Evolutionary conservation across 768 basidiomycete species (phyloP), one percentile per base, ranked within the genome.

Genomic region (Daedalea quercina): DNA sequence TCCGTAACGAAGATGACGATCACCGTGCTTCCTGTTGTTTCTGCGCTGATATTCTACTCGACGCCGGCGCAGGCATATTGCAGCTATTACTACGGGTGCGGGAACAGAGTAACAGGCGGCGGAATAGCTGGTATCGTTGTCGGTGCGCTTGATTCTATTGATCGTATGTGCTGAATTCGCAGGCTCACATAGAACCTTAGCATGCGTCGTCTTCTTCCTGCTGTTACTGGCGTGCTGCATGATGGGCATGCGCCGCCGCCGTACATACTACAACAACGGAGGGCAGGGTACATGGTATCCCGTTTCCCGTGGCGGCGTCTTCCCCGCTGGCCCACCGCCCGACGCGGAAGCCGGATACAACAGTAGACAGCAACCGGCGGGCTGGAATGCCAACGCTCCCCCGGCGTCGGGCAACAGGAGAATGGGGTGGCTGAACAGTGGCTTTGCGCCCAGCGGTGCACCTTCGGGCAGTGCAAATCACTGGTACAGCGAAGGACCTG

Each of bases 101-200:
- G 35, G 1, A 26, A 34, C 19, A 44, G 58, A 9, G 24, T 59
- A 9, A 52, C 53, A 9, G 55, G 55, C 0, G 58, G 58, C 4
- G 55, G 52, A 1, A 57, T 59, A n/a, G 58, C 58, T 15, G 58
- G 58, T 23, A 53, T 59, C n/a, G 58, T 53, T 2, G 47, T 59
- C 13, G 58, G 58, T 59, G 12, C 20, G 57, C 42, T 9, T 41
- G n/a, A 1, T n/a, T 4, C 4, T 13, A 22, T 9, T 31, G 40
- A 24, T 17, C 26, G 9, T 2, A 22, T 24, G 49, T 3, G 2
- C 4, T 26, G n/a, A 19, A 0, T 24, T 28, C 28, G 3, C 40
- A 25, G 31, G 23, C 9, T 26, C 42, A 40, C 20, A 23, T 42
- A 23, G 19, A 44, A n/a, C 3, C n/a, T 3, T 35, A 59, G 58